Evolutionary conservation across 2,329 filamentous ascomycete species (phyloP).

Genomic region (Calonectria crousiana): DNA sequence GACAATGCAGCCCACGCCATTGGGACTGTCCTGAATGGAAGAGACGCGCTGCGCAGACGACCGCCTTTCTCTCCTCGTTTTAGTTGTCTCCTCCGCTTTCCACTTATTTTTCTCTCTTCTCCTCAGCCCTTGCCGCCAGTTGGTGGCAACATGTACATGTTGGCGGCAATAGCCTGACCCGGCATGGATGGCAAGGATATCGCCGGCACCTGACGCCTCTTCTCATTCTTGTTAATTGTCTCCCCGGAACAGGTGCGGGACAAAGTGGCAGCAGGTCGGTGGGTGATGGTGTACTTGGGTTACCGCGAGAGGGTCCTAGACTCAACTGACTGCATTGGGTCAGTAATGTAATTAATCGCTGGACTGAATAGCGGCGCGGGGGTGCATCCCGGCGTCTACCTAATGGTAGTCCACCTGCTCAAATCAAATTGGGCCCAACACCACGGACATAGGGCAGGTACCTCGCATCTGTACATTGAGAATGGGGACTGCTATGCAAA

Average conservation of each 20-base stretch:
- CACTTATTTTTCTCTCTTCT: neutral
- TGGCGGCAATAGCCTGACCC: neutral
- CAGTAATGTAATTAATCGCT: slow-evolving; percentile 14
- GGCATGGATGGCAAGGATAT: slow-evolving; percentile 24
- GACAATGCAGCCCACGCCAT: neutral
- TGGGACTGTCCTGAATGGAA: neutral
- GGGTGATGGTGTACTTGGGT: slow-evolving; percentile 6
- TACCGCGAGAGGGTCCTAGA: slow-evolving; percentile 11
- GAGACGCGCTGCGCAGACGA: neutral
- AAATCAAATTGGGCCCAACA: slow-evolving; percentile 10
- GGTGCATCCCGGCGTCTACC: slow-evolving; percentile 11
- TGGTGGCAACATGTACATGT: slow-evolving; percentile 10
- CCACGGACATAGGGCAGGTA: slow-evolving; percentile 10
- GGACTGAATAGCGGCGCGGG: slow-evolving; percentile 14
- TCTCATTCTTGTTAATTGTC: slow-evolving; percentile 1
- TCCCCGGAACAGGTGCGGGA: neutral
- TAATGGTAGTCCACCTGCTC: slow-evolving; percentile 8
- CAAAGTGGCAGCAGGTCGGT: slow-evolving; percentile 6
- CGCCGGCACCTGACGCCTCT: slow-evolving; percentile 20
- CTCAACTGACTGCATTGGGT: slow-evolving; percentile 9
- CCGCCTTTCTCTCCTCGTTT: slow-evolving; percentile 4
- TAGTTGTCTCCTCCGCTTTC: slow-evolving; percentile 7
- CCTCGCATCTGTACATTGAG: neutral
- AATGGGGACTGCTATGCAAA: neutral
- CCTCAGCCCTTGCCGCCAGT: slow-evolving; percentile 5